phyloP scores from a whole-genome alignment of 2,329 filamentous ascomycete genomes.

The Dactylella cylindrospora region DNA sequence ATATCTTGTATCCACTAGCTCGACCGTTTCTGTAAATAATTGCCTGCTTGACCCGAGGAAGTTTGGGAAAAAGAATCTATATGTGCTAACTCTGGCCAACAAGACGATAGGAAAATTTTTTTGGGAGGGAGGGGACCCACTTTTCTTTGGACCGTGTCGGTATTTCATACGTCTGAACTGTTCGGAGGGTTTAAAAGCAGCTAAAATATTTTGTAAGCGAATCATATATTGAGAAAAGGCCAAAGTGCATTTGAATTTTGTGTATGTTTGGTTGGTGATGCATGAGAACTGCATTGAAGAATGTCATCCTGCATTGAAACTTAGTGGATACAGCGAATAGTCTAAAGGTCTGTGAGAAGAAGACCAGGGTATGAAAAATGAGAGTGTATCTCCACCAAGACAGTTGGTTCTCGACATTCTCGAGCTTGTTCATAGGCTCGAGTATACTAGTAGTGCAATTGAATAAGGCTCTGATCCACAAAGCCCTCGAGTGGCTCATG shows the following conservation, averaged over 20 bases:
- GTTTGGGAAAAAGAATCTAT: no score
- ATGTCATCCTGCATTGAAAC: slow-evolving; percentile 40
- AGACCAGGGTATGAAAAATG: slow-evolving; percentile 11
- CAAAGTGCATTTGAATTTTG: slow-evolving; percentile 36
- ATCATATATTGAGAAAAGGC: slow-evolving; percentile 37
- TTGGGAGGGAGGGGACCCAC: slow-evolving; percentile 16
- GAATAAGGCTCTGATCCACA: no score
- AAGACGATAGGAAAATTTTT: slow-evolving; percentile 24
- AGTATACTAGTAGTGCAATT: no score
- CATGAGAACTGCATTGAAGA: no score
- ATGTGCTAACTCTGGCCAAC: no score
- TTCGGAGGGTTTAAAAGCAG: slow-evolving; percentile 27
- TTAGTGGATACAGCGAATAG: slow-evolving; percentile 28
- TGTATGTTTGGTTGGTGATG: slow-evolving; percentile 37
- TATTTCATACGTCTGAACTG: slow-evolving; percentile 43
- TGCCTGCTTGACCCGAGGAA: no score
- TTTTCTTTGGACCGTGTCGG: slow-evolving; percentile 21
- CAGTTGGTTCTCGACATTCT: no score
- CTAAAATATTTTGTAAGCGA: slow-evolving; percentile 26
- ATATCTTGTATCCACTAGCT: slow-evolving; percentile 12
- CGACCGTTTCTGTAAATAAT: background rate
- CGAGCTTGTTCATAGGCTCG: no score
- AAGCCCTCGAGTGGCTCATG: no score
- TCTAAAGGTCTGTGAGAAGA: slow-evolving; percentile 36
- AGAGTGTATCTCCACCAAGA: slow-evolving; percentile 9